phyloP scores from a whole-genome alignment of 805 yeast species.

The Cephaloascus albidus region DNA sequence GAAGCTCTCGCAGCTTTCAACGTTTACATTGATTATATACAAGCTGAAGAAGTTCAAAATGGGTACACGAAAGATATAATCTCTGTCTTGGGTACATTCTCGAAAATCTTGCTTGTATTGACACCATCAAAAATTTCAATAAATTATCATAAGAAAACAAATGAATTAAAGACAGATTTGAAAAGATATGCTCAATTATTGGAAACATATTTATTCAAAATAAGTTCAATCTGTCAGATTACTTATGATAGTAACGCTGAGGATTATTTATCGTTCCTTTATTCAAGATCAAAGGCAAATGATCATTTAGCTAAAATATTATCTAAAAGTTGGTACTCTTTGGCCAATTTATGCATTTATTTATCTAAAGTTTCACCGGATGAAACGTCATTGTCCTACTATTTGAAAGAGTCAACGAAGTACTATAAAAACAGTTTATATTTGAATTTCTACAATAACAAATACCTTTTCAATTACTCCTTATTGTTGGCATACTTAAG shows the following conservation, averaged over 20 bases:
- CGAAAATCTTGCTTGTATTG: constrained; percentile 7
- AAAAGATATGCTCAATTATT: constrained; percentile 11
- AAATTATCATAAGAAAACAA: not conserved
- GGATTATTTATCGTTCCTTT: not conserved
- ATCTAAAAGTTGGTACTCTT: not conserved
- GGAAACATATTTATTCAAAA: not conserved
- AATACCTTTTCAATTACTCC: constrained; percentile 35
- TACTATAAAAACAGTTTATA: constrained; percentile 7
- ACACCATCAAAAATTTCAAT: not conserved
- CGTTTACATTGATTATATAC: constrained; percentile 30
- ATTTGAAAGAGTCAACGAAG: constrained; percentile 4
- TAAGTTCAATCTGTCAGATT: not conserved
- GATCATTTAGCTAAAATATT: not conserved
- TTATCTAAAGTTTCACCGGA: not conserved
- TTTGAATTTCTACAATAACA: constrained; percentile 9
- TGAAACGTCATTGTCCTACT: constrained; percentile 5
- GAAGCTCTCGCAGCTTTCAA: constrained; percentile 22
- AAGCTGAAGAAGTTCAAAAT: constrained; percentile 21
- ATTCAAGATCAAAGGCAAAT: not conserved
- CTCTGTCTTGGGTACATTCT: constrained; percentile 12
- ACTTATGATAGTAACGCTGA: not conserved
- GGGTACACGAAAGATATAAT: constrained; percentile 26
- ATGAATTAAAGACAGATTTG: constrained; percentile 4
- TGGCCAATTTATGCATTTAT: not conserved
- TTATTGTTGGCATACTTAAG: constrained; percentile 34